Conservation (phyloP, 345 rosid genomes). For the Eucalyptus microcorys region DNA sequence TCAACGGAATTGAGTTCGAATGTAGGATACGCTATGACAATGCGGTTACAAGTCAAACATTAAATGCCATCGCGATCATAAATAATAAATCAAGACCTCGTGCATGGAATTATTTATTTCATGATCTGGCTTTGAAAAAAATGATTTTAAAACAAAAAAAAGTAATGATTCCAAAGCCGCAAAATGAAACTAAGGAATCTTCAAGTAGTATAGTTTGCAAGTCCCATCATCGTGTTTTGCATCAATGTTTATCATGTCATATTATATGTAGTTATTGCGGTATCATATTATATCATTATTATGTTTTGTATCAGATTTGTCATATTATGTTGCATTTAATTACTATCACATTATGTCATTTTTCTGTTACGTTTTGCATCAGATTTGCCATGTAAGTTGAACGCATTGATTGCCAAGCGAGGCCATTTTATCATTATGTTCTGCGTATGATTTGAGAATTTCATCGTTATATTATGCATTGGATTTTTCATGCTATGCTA, state of each 20-base stretch:
- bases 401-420: rapidly evolving
- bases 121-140: not conserved
- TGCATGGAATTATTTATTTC: not conserved
- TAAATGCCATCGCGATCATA: not conserved
- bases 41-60: not conserved
- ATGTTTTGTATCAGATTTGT: no score
- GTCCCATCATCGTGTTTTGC: not conserved
- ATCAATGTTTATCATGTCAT: not conserved
- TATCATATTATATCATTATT: no score
- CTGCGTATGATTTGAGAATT: no score
- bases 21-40: not conserved
- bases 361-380: no score
- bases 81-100: not conserved
- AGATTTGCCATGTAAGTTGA: not conserved
- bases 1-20: no score
- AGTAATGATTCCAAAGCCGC: not conserved
- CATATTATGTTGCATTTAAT: no score
- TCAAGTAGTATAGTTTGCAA: not conserved
- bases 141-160: not conserved
- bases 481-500: rapidly evolving
- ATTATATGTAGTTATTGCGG: not conserved
- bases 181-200: not conserved
- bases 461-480: no score
- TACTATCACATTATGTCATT: not conserved
- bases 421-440: no score